These are phyloP conservation scores for Cylindrodendrum hubeiense DNA, from an alignment of 2,329 filamentous ascomycete genomes.

Conservation along the genomic window DNA sequence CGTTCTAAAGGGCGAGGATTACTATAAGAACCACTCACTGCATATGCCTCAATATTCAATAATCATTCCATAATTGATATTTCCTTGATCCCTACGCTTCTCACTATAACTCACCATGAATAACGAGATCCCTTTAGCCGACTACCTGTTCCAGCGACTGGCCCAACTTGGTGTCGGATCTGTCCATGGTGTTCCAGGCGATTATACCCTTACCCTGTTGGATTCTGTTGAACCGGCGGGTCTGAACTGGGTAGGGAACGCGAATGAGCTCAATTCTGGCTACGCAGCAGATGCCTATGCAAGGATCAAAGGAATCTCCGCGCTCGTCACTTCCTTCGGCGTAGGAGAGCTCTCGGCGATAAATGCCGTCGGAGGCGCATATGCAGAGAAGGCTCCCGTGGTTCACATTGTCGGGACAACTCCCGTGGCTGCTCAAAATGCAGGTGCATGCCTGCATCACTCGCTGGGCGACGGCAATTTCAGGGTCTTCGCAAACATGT, in stretches of 20 bases:
- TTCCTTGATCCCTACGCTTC: not conserved
- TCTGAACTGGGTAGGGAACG: slow-evolving; percentile 61
- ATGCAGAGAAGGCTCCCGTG: slow-evolving; percentile 66
- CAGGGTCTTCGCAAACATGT: slow-evolving; percentile 62
- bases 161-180: slow-evolving; percentile 69
- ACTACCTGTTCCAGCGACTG: slow-evolving; percentile 70
- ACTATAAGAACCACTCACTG: too few species aligned
- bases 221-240: slow-evolving; percentile 52
- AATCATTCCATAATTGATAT: not conserved
- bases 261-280: slow-evolving; percentile 69
- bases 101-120: not conserved
- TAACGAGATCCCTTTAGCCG: slow-evolving; percentile 7
- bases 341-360: slow-evolving; percentile 69
- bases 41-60: not conserved
- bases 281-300: slow-evolving; percentile 71
- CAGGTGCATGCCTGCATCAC: slow-evolving; percentile 62
- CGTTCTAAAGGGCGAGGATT: too few species aligned
- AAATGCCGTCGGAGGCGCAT: slow-evolving; percentile 70
- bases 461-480: slow-evolving; percentile 67
- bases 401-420: slow-evolving; percentile 70
- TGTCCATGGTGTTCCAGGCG: slow-evolving; percentile 63
- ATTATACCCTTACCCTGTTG: slow-evolving; percentile 53
- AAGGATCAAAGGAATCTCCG: slow-evolving; percentile 62
- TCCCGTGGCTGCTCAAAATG: slow-evolving; percentile 54
- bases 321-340: slow-evolving; percentile 70